A percentile compares a stretch with the other conserved stretches of the same genome.
These are phyloP conservation scores for Polytrichum commune DNA, from an alignment of 225 moss, liverwort and hornwort genomes.

Conservation along the genomic window DNA sequence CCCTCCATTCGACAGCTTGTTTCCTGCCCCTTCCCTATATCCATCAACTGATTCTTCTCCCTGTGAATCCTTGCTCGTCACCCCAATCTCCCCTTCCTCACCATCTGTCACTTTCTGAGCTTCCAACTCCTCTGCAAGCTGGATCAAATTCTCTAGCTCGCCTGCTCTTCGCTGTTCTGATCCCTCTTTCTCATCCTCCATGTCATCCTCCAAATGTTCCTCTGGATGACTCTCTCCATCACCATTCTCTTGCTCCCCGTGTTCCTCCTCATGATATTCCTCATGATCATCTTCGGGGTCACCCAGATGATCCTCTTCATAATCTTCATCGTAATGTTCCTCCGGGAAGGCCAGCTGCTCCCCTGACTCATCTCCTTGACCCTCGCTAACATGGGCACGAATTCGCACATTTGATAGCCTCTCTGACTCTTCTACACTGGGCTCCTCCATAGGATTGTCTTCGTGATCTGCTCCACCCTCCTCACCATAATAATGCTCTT, in stretches of 20 bases:
- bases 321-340: constrained; percentile 36
- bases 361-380: constrained; percentile 41
- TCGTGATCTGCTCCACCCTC: constrained; percentile 8
- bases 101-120: constrained; percentile 39
- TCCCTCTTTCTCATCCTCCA: constrained; percentile 10
- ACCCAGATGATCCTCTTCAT: constrained; percentile 29
- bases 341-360: constrained; percentile 50
- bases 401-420: constrained; percentile 28
- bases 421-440: constrained; percentile 25
- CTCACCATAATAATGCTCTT: constrained; percentile 19
- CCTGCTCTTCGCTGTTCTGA: constrained; percentile 13
- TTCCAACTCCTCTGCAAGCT: constrained; percentile 68
- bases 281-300: constrained; percentile 16
- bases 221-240: background rate
- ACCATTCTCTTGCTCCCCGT: constrained; percentile 3
- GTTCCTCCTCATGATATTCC: constrained; percentile 15
- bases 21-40: constrained; percentile 6
- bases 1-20: background rate
- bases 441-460: constrained; percentile 40
- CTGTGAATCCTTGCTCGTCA: constrained; percentile 22
- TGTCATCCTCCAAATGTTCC: background rate
- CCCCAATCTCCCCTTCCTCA: constrained; percentile 25
- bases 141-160: constrained; percentile 51
- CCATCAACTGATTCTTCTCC: constrained; percentile 20
- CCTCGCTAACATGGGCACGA: constrained; percentile 41